Conservation (phyloP, 768 basidiomycete genomes). For the Nidularia pulvinata region DNA sequence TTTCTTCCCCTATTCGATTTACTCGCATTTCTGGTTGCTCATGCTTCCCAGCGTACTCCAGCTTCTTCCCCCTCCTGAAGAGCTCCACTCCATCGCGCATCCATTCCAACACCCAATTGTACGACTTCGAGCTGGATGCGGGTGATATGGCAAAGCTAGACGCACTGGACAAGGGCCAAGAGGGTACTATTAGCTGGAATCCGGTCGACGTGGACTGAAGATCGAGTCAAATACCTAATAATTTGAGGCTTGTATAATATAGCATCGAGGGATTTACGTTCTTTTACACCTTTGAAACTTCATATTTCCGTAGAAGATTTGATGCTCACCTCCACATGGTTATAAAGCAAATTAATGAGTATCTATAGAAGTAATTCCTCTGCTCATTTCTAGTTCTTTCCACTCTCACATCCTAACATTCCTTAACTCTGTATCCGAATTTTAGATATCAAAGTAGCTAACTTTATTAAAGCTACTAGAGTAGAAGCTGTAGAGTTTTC, state of each 20-base stretch:
- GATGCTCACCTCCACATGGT: neutral
- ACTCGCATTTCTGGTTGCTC: neutral
- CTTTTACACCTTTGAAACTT: neutral
- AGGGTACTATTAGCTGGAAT: constrained; percentile 84
- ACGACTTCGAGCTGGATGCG: constrained; percentile 66
- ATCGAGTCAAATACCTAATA: neutral
- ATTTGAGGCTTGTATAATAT: no score
- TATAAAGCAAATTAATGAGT: no score
- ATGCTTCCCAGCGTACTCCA: constrained; percentile 17
- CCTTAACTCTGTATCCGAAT: no score
- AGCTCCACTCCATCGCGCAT: constrained; percentile 73
- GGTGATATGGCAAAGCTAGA: constrained; percentile 71
- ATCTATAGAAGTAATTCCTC: neutral
- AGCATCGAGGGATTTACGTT: no score
- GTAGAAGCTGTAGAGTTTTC: no score
- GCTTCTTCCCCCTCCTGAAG: constrained; percentile 84
- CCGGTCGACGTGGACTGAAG: constrained; percentile 58
- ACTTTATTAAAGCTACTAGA: no score
- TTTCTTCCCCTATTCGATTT: neutral
- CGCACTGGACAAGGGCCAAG: constrained; percentile 68
- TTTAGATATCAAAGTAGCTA: no score
- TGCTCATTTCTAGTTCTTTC: neutral
- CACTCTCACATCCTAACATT: neutral
- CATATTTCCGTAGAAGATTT: neutral
- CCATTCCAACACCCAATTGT: constrained; percentile 69